Percentiles rank a stretch among this genome's conserved stretches.
These are phyloP conservation scores for Candida sakaeoensis DNA, from an alignment of 805 yeast species.

Conservation along the genomic window DNA sequence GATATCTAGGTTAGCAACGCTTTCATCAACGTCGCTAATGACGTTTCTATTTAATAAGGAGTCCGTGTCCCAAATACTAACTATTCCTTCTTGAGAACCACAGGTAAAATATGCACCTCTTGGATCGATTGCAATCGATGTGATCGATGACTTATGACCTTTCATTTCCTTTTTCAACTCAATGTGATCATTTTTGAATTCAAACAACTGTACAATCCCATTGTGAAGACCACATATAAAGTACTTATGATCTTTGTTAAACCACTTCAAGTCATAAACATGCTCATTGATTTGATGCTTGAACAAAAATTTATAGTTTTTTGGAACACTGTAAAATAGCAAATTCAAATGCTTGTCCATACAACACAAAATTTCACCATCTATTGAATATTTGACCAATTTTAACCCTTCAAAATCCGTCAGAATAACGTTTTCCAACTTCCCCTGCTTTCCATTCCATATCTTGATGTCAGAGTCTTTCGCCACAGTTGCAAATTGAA, in stretches of 20 bases:
- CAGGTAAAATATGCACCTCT: slow-evolving; percentile 47
- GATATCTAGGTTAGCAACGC: slow-evolving; percentile 36
- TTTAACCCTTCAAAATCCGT: slow-evolving; percentile 17
- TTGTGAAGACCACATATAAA: slow-evolving; percentile 41
- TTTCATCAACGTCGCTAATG: slow-evolving; percentile 39
- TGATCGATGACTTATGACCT: slow-evolving; percentile 50
- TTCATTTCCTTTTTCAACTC: slow-evolving; percentile 18
- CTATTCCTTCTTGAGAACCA: slow-evolving; percentile 57
- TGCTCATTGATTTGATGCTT: slow-evolving; percentile 21
- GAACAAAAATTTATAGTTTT: slow-evolving; percentile 26
- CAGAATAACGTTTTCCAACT: slow-evolving; percentile 24
- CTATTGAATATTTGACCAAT: slow-evolving; percentile 38
- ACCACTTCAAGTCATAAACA: slow-evolving; percentile 44
- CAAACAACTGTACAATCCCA: slow-evolving; percentile 39
- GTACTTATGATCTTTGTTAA: slow-evolving; percentile 34
- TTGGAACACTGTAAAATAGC: slow-evolving; percentile 27
- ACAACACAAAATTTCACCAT: slow-evolving; percentile 45
- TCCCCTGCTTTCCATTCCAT: slow-evolving; percentile 42
- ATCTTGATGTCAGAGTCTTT: slow-evolving; percentile 43
- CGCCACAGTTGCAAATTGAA: slow-evolving; percentile 47
- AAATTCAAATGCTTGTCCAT: slow-evolving; percentile 39
- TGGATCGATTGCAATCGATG: slow-evolving; percentile 48
- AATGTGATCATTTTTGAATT: slow-evolving; percentile 10
- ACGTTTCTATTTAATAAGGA: slow-evolving; percentile 35
- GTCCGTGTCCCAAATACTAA: slow-evolving; percentile 46